These are phyloP conservation scores for Hanseniaspora taiwanica DNA, from an alignment of 805 yeast species.

Conservation along the genomic window DNA sequence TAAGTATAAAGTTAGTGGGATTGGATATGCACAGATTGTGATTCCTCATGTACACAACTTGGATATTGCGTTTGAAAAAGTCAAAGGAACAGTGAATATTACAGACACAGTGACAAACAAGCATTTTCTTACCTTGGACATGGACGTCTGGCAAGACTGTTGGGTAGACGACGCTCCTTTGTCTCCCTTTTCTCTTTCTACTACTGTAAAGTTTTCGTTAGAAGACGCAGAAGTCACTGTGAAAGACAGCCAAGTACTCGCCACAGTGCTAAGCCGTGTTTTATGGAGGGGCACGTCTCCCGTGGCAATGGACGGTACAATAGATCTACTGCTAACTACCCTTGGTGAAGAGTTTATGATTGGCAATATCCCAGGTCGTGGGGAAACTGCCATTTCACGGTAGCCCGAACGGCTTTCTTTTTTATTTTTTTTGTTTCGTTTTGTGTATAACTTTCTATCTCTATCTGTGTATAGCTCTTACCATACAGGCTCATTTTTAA, in stretches of 20 bases:
- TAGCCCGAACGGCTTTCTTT: neutral
- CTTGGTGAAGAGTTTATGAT: neutral
- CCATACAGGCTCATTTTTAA: too few species aligned
- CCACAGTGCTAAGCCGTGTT: neutral
- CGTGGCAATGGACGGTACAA: neutral
- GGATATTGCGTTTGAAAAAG: neutral
- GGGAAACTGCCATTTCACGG: neutral
- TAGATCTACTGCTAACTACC: neutral
- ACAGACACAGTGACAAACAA: neutral
- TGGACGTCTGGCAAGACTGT: slow-evolving; percentile 1
- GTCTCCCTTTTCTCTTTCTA: too few species aligned
- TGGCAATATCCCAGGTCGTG: neutral
- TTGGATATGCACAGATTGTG: neutral
- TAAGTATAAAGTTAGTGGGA: neutral
- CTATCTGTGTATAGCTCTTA: too few species aligned
- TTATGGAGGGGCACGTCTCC: neutral
- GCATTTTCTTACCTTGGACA: neutral
- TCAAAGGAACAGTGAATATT: neutral
- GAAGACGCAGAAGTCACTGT: neutral
- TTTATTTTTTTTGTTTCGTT: neutral
- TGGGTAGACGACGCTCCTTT: too few species aligned
- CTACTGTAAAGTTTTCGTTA: neutral
- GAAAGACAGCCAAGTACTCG: neutral
- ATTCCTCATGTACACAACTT: neutral
- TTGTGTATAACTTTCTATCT: too few species aligned